phyloP scores from a whole-genome alignment of 1,284 basidiomycete species.

The Malassezia cuniculi region DNA sequence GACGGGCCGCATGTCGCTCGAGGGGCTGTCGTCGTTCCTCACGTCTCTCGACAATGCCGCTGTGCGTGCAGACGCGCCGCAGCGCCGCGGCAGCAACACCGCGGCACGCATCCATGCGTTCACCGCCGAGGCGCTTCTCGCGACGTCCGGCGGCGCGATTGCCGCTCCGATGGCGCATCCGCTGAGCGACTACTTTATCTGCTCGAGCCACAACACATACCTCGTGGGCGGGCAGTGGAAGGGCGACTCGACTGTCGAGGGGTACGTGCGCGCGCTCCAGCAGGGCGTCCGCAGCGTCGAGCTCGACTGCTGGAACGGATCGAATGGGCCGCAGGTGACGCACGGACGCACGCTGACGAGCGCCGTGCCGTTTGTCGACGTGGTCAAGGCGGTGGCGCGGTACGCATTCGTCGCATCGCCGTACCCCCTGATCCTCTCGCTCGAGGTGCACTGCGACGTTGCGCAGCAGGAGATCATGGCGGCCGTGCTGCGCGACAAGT shows the following conservation, averaged over 20 bases:
- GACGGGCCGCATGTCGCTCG: conserved; percentile 16
- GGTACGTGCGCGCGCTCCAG: conserved; percentile 81
- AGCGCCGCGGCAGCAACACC: conserved; percentile 2
- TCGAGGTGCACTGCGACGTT: conserved; percentile 77
- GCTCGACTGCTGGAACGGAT: conserved; percentile 83
- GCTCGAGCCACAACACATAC: conserved; percentile 93
- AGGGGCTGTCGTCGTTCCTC: conserved; percentile 35
- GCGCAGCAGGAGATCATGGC: conserved; percentile 73
- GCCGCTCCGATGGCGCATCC: conserved; percentile 56
- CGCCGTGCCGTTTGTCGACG: conserved; percentile 68
- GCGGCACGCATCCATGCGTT: too few relatives aligned
- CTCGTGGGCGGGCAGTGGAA: conserved; percentile 86
- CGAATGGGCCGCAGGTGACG: conserved; percentile 52
- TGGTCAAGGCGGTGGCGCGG: conserved; percentile 72
- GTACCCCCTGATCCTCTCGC: conserved; percentile 85
- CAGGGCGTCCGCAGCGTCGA: conserved; percentile 76
- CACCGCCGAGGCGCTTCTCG: background rate
- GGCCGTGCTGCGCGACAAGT: conserved; percentile 61
- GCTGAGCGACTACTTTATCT: conserved; percentile 76
- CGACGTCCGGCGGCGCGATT: background rate
- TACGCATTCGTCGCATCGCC: conserved; percentile 88
- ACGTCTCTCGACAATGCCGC: conserved; percentile 34
- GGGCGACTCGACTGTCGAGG: conserved; percentile 84
- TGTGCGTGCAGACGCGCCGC: conserved; percentile 19
- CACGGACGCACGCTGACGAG: conserved; percentile 86